These are phyloP conservation scores for Aspergillus egyptiacus DNA, from an alignment of 495 filamentous ascomycete genomes.

Conservation along the genomic window DNA sequence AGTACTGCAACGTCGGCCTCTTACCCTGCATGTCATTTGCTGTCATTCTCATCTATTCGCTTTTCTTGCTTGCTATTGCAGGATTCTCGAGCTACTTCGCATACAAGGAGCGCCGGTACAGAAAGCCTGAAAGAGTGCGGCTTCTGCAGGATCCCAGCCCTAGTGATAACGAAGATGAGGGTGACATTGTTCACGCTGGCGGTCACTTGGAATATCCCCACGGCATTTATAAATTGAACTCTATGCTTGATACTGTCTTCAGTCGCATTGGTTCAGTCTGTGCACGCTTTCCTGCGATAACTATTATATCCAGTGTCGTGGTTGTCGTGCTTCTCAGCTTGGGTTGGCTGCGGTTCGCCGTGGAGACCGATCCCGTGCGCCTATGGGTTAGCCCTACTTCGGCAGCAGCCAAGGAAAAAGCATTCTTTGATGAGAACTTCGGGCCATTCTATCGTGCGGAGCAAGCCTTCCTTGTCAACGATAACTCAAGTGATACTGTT, in stretches of 20 bases:
- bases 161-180: slow-evolving; percentile 85
- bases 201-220: slow-evolving; percentile 63
- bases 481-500: slow-evolving; percentile 59
- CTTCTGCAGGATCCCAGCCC: slow-evolving; percentile 77
- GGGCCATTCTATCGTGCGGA: slow-evolving; percentile 93
- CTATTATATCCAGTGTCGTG: slow-evolving; percentile 64
- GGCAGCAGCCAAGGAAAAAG: slow-evolving; percentile 83
- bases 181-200: slow-evolving; percentile 63
- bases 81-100: slow-evolving; percentile 67
- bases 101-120: slow-evolving; percentile 63
- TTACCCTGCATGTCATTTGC: slow-evolving; percentile 89
- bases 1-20: slow-evolving; percentile 74
- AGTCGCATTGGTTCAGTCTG: slow-evolving; percentile 73
- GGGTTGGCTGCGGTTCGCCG: slow-evolving; percentile 77
- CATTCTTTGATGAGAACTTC: slow-evolving; percentile 91
- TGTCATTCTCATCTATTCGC: slow-evolving; percentile 77
- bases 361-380: slow-evolving; percentile 85
- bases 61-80: slow-evolving; percentile 62
- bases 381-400: slow-evolving; percentile 95
- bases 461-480: slow-evolving; percentile 90
- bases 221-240: slow-evolving; percentile 72
- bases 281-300: slow-evolving; percentile 77
- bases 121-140: slow-evolving; percentile 71
- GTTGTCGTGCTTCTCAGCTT: slow-evolving; percentile 70
- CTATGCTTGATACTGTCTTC: slow-evolving; percentile 70